Conservation (phyloP, 2,329 filamentous ascomycete genomes). For the Aspergillus arachidicola region DNA sequence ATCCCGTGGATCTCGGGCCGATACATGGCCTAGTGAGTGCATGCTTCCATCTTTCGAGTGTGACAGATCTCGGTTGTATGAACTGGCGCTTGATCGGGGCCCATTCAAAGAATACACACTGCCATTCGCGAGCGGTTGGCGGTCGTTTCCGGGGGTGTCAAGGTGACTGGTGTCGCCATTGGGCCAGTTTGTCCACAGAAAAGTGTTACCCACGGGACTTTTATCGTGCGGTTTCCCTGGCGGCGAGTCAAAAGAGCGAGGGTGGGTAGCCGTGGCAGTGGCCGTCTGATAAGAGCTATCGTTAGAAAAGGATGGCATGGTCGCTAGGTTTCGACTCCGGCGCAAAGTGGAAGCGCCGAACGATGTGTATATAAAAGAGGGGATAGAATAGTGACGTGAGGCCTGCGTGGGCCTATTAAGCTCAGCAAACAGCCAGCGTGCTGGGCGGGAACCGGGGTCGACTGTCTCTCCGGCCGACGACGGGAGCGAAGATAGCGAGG, state of each 20-base stretch:
- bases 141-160: slow-evolving; percentile 43
- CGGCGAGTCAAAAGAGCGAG: slow-evolving; percentile 43
- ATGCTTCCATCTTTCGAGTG: slow-evolving; percentile 49
- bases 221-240: slow-evolving; percentile 49
- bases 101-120: slow-evolving; percentile 65
- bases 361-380: neutral
- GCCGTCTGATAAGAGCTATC: slow-evolving; percentile 37
- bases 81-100: slow-evolving; percentile 52
- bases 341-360: slow-evolving; percentile 8
- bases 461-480: slow-evolving; percentile 5
- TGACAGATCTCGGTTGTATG: slow-evolving; percentile 45
- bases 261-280: slow-evolving; percentile 37
- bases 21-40: slow-evolving; percentile 49
- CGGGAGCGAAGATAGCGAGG: slow-evolving; percentile 12
- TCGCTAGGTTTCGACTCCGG: slow-evolving; percentile 19
- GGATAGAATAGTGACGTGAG: slow-evolving; percentile 6
- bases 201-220: slow-evolving; percentile 47
- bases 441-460: slow-evolving; percentile 3
- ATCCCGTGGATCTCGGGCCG: slow-evolving; percentile 36
- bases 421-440: slow-evolving; percentile 6
- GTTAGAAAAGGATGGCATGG: slow-evolving; percentile 44
- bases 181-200: slow-evolving; percentile 50
- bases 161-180: slow-evolving; percentile 46
- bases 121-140: slow-evolving; percentile 48
- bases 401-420: slow-evolving; percentile 4